A percentile compares a stretch with the other conserved stretches of the same genome.
These are phyloP conservation scores for Saturnispora besseyi DNA, from an alignment of 805 yeast species.

Conservation along the genomic window DNA sequence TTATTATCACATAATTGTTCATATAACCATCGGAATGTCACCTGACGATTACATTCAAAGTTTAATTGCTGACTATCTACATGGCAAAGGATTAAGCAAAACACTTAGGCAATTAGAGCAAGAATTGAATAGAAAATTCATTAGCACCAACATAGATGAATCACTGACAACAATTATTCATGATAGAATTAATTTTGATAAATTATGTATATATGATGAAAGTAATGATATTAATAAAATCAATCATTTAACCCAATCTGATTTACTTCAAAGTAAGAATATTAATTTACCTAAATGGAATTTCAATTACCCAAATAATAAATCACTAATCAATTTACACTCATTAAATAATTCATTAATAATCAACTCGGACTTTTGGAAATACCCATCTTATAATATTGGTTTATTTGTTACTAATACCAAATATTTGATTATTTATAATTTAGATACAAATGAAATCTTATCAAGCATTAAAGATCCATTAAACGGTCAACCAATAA, in stretches of 20 bases:
- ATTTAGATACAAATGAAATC: slow-evolving; percentile 15
- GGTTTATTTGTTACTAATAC: slow-evolving; percentile 25
- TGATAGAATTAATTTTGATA: slow-evolving; percentile 26
- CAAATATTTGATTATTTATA: slow-evolving; percentile 20
- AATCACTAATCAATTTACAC: slow-evolving; percentile 11
- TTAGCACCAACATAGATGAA: slow-evolving; percentile 24
- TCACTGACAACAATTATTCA: slow-evolving; percentile 28
- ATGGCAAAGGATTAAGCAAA: slow-evolving; percentile 35
- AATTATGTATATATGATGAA: slow-evolving; percentile 8
- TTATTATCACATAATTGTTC: not conserved
- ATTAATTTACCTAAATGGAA: slow-evolving; percentile 23
- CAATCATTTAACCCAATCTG: slow-evolving; percentile 19
- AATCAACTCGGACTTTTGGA: slow-evolving; percentile 17
- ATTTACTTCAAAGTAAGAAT: slow-evolving; percentile 15
- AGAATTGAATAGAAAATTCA: slow-evolving; percentile 32
- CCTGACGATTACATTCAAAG: slow-evolving; percentile 15
- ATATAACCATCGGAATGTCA: not conserved
- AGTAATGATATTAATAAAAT: not conserved
- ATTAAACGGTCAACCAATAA: slow-evolving; percentile 17
- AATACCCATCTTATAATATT: not conserved
- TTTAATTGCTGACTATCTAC: slow-evolving; percentile 53
- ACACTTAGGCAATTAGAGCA: slow-evolving; percentile 42
- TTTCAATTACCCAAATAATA: slow-evolving; percentile 15
- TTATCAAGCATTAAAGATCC: slow-evolving; percentile 11
- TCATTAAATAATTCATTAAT: slow-evolving; percentile 17